A percentile compares a stretch with the other conserved stretches of the same genome.
These are phyloP conservation scores for Aspergillus homomorphus DNA, from an alignment of 495 filamentous ascomycete genomes.

Conservation along the genomic window DNA sequence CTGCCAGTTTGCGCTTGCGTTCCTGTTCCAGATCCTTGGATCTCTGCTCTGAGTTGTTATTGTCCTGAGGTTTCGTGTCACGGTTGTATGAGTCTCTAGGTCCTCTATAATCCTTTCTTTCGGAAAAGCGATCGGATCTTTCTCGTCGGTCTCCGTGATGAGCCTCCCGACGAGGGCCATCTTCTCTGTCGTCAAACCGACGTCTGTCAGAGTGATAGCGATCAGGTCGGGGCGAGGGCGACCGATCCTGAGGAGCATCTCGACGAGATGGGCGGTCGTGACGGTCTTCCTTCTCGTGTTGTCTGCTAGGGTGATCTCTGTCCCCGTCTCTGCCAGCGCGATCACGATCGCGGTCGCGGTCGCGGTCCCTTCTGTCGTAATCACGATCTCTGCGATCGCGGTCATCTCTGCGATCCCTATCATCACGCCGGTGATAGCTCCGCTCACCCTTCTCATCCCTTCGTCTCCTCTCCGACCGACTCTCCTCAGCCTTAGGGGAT, in stretches of 20 bases:
- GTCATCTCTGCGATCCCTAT: constrained; percentile 32
- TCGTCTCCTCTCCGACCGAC: constrained; percentile 27
- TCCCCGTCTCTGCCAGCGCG: constrained; percentile 13
- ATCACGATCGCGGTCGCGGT: constrained; percentile 22
- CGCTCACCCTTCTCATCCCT: constrained; percentile 22
- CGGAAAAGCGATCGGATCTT: constrained; percentile 11
- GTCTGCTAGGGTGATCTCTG: constrained; percentile 20
- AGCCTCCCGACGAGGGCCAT: constrained; percentile 3
- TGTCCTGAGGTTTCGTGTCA: constrained; percentile 18
- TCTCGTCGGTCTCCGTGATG: constrained; percentile 16
- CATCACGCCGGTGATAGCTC: background rate
- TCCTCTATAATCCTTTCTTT: constrained; percentile 18
- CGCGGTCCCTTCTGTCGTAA: constrained; percentile 11
- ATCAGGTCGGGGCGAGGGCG: constrained; percentile 24
- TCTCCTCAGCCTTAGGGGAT: constrained; percentile 27
- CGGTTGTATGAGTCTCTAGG: constrained; percentile 24
- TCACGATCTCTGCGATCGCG: constrained; percentile 22
- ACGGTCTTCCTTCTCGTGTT: constrained; percentile 29
- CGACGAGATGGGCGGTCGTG: constrained; percentile 24
- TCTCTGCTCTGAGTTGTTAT: constrained; percentile 13
- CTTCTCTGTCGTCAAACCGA: constrained; percentile 13
- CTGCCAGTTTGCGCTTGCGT: constrained; percentile 63
- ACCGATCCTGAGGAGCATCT: constrained; percentile 17
- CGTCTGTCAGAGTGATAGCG: constrained; percentile 12
- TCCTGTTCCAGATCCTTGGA: constrained; percentile 38